These are phyloP conservation scores for Lepidium didymum DNA, from an alignment of 345 rosid genomes.

Conservation along the genomic window DNA sequence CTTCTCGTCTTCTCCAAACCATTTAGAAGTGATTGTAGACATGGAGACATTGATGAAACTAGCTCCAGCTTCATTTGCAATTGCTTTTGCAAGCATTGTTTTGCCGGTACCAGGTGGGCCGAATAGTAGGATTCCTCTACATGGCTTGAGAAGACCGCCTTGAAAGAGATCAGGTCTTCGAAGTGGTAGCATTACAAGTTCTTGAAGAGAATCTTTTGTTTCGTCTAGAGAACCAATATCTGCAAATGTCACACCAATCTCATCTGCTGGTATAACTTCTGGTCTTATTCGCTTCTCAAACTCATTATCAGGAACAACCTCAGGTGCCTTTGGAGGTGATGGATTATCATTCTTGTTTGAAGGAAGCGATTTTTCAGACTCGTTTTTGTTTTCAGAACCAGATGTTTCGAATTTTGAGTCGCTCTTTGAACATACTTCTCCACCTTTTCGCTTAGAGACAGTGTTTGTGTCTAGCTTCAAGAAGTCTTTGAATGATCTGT, in stretches of 20 bases:
- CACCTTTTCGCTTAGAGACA: conserved; percentile 55
- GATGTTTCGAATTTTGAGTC: conserved; percentile 46
- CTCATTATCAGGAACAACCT: conserved; percentile 86
- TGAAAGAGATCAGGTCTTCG: conserved; percentile 92
- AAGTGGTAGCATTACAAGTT: conserved; percentile 97
- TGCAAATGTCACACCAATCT: conserved; percentile 93
- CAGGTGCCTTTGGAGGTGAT: conserved; percentile 57
- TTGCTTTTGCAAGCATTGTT: conserved; percentile 99
- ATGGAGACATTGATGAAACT: conserved; percentile 97
- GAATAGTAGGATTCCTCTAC: conserved; percentile 88
- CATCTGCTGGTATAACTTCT: conserved; percentile 89
- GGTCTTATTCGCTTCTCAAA: conserved; percentile 93
- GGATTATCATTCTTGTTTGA: conserved; percentile 62
- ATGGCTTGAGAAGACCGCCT: conserved; percentile 95
- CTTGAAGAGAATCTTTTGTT: conserved; percentile 90
- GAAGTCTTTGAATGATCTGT: conserved; percentile 51
- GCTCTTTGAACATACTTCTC: conserved; percentile 48
- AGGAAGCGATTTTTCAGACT: conserved; percentile 54
- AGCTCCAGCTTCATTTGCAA: conserved; percentile 98
- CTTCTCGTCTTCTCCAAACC: conserved; percentile 99
- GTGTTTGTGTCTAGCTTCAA: conserved; percentile 72
- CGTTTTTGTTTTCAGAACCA: conserved; percentile 48
- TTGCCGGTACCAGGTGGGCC: conserved; percentile 99
- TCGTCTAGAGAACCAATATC: conserved; percentile 93
- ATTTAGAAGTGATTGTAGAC: conserved; percentile 98